Evolutionary conservation across 202 grass and related monocot species (phyloP), one percentile per base, ranked within the genome.

Genomic region (Schoenoplectus tabernaemontani): DNA sequence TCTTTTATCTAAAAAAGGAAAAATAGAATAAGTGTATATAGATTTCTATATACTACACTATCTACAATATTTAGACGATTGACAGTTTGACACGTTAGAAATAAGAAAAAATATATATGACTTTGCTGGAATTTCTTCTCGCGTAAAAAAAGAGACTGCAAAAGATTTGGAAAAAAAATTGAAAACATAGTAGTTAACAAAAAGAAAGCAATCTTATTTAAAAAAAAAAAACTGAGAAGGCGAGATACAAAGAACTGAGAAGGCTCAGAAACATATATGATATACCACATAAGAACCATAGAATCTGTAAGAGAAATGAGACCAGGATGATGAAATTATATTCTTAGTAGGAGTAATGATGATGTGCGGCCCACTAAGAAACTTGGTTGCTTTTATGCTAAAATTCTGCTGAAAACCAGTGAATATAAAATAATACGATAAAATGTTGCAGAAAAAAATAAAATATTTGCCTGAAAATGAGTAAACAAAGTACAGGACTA

Each of bases 281-380:
- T 59, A 28, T 32, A 63, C 42, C 58, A 42, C 34, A 64, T 11
- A 48, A 44, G 77, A 63, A 59, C 77, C 17, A 46, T 10, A 64
- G 51, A 23, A 42, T 43, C 64, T 19, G 33, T 43, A 34, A 43
- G 24, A 59, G 12, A 60, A 63, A 61, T 60, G 15, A 39, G 39
- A 32, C 36, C 4, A 64, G n/a, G 38, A 64, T 36, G 44, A 62
- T 61, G 19, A 80, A 64, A 48, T 80, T 80, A 48, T 80, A 64
- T 64, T 62, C 38, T 38, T 80, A 32, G 38, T 36, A 48, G 38
- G 39, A 64, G 59, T 80, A 64, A 80, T 80, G 77, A 80, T 80
- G 77, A 46, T 80, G 57, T 79, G 77, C 77, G 41, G 23, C 38
- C 37, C 77, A 64, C 57, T 80, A 62, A 50, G 59, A 58, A 37